phyloP scores from a whole-genome alignment of 225 moss, liverwort and hornwort genomes.

The Marchantia polymorpha region DNA sequence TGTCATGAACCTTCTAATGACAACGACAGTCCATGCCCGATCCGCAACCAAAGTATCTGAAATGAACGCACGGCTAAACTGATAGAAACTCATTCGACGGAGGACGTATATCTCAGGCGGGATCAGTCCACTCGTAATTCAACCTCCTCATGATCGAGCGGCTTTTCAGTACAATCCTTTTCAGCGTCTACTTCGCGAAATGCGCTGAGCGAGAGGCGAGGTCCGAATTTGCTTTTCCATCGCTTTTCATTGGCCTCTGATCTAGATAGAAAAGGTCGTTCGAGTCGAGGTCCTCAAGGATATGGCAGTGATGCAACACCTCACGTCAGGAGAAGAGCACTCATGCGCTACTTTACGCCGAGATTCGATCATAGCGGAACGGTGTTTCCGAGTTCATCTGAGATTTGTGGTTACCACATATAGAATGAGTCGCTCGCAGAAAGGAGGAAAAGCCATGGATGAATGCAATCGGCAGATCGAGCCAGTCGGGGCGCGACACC shows the following conservation, averaged over 20 bases:
- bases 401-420: background rate
- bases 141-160: no score
- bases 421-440: background rate
- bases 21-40: no score
- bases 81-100: no score
- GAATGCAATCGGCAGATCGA: background rate
- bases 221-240: background rate
- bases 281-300: background rate
- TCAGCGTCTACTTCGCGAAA: background rate
- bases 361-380: background rate
- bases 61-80: no score
- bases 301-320: background rate
- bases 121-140: no score
- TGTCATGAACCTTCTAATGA: no score
- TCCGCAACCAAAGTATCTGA: no score
- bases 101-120: no score
- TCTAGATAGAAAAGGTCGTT: background rate
- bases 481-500: conserved; percentile 29
- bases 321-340: background rate
- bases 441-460: background rate
- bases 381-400: conserved; percentile 14
- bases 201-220: background rate
- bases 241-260: background rate
- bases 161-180: background rate
- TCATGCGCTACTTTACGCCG: background rate